Evolutionary conservation across 2,329 filamentous ascomycete species (phyloP), one percentile per base, ranked within the genome.

Genomic region (Fusarium tanahbumbuense): DNA sequence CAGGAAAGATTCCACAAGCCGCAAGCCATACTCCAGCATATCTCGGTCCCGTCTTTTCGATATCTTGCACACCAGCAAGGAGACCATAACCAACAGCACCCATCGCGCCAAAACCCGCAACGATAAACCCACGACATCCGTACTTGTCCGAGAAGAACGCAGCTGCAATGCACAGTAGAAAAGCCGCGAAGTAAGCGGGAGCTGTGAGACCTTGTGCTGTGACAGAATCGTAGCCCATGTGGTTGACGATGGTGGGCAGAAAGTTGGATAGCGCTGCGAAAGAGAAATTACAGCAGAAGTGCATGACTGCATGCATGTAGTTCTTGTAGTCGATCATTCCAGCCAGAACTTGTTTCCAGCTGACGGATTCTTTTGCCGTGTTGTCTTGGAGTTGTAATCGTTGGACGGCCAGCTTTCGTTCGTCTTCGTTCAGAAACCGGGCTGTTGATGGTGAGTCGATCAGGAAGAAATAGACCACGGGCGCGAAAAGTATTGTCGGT

Each of bases 211-310:
- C 67, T 6, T 73, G 70, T 0, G 70, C 67, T 0, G 53, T 60
- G 2, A 73, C 55, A 0, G 52, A 64, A 8, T 54, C 57, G 0
- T 73, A 73, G 0, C 70, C 70, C 12, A 73, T 50, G 0, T 27
- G 37, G 5, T 61, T 44, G 0, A 73, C 58, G 4, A 73, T 73
- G 0, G 70, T 71, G 0, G 70, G 70, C 0, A 73, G 60, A 3
- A 73, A 73, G 7, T 73, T 73, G 5, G 70, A 60, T 0, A 73
- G 25, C 9, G 59, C 64, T 0, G 70, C 70, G 6, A 73, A 73
- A 0, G 70, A 73, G 27, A 62, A 73, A 44, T 73, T 73, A 8
- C 70, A 73, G 22, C 70, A 73, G 22, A 73, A 73, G 27, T 71
- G 70, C 2, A 73, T 73, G 0, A 71, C 18, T 0, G 70, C 56